A percentile compares a stretch with the other conserved stretches of the same genome.
phyloP scores from a whole-genome alignment of 202 grass and related monocot species.

The Elaeis oleifera region DNA sequence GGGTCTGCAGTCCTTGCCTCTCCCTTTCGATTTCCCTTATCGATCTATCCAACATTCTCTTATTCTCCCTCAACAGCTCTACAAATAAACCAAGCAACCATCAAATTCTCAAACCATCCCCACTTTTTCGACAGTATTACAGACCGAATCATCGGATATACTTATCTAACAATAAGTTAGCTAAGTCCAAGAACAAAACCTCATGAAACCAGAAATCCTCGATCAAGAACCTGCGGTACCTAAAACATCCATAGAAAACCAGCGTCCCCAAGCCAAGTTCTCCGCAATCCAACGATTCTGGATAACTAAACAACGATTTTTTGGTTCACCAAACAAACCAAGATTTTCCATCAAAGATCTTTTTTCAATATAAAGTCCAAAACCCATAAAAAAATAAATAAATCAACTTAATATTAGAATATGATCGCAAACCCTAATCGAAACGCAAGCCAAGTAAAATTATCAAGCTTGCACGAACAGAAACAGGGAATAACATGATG shows the following conservation, averaged over 20 bases:
- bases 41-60: slow-evolving; percentile 69
- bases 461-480: background rate
- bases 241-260: no score
- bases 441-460: background rate
- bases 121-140: background rate
- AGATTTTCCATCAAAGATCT: background rate
- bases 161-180: background rate
- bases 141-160: background rate
- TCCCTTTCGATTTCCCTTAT: slow-evolving; percentile 69
- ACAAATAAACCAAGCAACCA: slow-evolving; percentile 4
- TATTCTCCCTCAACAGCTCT: slow-evolving; percentile 76
- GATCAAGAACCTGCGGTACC: no score
- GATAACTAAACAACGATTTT: background rate
- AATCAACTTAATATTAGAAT: background rate
- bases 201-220: no score
- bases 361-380: background rate
- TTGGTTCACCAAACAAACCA: background rate
- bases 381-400: background rate
- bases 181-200: no score
- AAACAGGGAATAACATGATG: background rate
- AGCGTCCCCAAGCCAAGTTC: no score
- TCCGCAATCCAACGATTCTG: background rate
- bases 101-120: background rate
- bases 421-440: background rate
- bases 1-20: slow-evolving; percentile 62